phyloP scores from a whole-genome alignment of 73 alveolate species.

The Paramecium caudatum region DNA sequence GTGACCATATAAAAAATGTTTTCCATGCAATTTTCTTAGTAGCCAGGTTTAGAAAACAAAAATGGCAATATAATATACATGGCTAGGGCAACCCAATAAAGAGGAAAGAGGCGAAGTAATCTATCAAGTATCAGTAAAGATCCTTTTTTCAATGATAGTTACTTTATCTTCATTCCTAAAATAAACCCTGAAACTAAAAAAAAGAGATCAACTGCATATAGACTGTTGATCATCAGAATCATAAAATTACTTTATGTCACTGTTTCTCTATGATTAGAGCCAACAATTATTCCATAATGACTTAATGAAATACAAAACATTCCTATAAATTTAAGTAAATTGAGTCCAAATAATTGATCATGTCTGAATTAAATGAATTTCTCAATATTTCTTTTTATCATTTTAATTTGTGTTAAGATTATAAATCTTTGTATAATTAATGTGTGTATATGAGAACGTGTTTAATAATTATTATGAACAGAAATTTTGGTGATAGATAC shows the following conservation, averaged over 20 bases:
- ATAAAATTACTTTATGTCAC: neutral
- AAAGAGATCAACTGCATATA: slow-evolving; percentile 42
- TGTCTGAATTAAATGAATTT: neutral
- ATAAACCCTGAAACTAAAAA: neutral
- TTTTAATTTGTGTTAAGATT: no score
- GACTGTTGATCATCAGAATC: neutral
- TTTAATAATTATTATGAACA: slow-evolving; percentile 10
- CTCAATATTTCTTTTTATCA: neutral
- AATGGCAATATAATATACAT: neutral
- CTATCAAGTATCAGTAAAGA: neutral
- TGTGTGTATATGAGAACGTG: slow-evolving; percentile 50
- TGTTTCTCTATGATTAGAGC: neutral
- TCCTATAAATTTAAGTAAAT: neutral
- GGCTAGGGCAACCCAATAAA: neutral
- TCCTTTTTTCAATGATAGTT: neutral
- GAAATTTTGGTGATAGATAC: slow-evolving; percentile 40
- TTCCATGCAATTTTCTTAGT: neutral
- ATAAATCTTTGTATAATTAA: neutral
- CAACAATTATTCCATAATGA: slow-evolving; percentile 4
- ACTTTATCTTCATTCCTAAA: neutral
- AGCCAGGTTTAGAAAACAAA: neutral
- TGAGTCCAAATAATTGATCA: neutral
- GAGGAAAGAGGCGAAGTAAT: neutral
- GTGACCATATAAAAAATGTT: neutral
- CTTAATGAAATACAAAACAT: neutral